Evolutionary conservation across 345 rosid genomes (phyloP).

Genomic region (Eucalyptus decipiens): DNA sequence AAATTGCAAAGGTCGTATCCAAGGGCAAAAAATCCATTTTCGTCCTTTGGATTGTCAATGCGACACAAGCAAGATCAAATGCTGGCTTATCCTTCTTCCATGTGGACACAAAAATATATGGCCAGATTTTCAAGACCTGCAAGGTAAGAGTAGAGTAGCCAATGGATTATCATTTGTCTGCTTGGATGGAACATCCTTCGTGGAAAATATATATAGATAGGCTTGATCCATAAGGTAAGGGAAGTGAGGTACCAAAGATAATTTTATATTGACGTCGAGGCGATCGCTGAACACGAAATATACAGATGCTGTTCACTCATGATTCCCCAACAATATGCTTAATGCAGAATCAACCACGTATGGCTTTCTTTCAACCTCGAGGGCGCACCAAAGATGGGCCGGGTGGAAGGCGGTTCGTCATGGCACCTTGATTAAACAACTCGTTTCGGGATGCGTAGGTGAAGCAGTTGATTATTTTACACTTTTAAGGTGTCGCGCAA

Average conservation of each 20-base stretch:
- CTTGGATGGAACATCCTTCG: neutral
- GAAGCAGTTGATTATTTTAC: neutral
- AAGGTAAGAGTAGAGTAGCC: neutral
- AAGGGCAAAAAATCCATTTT: neutral
- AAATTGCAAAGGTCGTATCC: neutral
- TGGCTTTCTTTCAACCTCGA: neutral
- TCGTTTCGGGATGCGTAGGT: neutral
- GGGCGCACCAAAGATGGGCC: neutral
- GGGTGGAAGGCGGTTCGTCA: neutral
- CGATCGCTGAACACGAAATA: neutral
- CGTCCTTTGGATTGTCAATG: neutral
- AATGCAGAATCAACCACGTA: neutral
- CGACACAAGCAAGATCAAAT: neutral
- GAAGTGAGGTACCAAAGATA: neutral
- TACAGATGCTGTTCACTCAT: conserved; percentile 3
- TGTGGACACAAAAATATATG: neutral
- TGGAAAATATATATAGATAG: neutral
- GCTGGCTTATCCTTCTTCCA: neutral
- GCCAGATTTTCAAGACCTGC: neutral
- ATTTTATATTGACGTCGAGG: neutral
- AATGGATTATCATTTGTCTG: neutral
- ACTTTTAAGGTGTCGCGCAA: neutral
- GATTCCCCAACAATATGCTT: neutral
- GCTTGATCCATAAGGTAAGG: conserved; percentile 2
- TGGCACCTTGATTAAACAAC: neutral